Conservation (phyloP, 2,329 filamentous ascomycete species). For the Didymella pinodella region DNA sequence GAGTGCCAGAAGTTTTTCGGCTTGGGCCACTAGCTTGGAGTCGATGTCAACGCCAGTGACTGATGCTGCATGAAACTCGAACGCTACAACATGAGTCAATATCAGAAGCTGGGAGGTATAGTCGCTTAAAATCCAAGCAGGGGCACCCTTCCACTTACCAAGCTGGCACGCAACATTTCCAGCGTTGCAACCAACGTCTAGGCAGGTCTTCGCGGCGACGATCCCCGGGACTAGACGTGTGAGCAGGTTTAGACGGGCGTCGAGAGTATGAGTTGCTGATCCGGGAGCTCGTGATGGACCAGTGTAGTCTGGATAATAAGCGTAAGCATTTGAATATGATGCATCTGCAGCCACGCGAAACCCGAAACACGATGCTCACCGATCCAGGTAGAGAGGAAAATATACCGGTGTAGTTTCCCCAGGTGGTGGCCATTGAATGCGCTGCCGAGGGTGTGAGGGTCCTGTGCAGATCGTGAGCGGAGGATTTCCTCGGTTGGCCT, state of each 20-base stretch:
- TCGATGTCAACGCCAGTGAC: conserved; percentile 54
- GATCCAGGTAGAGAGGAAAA: conserved; percentile 19
- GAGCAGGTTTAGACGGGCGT: conserved; percentile 48
- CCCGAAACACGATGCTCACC: conserved; percentile 2
- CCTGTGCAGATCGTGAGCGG: conserved; percentile 36
- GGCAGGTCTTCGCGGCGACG: conserved; percentile 46
- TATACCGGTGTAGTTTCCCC: conserved; percentile 46
- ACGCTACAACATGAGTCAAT: conserved; percentile 43
- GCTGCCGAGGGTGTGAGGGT: conserved; percentile 21
- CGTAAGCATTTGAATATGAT: conserved; percentile 23
- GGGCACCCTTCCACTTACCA: conserved; percentile 45
- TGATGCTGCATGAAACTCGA: conserved; percentile 48
- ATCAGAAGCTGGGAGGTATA: conserved; percentile 25
- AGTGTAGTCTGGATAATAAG: conserved; percentile 46
- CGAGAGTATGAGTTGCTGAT: conserved; percentile 48
- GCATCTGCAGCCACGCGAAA: conserved; percentile 26
- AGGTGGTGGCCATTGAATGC: conserved; percentile 43
- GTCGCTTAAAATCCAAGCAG: conserved; percentile 20
- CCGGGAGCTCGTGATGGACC: conserved; percentile 47
- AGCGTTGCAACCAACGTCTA: conserved; percentile 53
- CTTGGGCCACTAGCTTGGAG: conserved; percentile 46
- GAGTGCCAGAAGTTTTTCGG: conserved; percentile 47
- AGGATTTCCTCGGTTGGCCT: conserved; percentile 26
- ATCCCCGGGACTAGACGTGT: conserved; percentile 43
- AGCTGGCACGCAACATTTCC: conserved; percentile 50